Conservation (phyloP, 2,329 filamentous ascomycete species). For the Venturia carpophila region DNA sequence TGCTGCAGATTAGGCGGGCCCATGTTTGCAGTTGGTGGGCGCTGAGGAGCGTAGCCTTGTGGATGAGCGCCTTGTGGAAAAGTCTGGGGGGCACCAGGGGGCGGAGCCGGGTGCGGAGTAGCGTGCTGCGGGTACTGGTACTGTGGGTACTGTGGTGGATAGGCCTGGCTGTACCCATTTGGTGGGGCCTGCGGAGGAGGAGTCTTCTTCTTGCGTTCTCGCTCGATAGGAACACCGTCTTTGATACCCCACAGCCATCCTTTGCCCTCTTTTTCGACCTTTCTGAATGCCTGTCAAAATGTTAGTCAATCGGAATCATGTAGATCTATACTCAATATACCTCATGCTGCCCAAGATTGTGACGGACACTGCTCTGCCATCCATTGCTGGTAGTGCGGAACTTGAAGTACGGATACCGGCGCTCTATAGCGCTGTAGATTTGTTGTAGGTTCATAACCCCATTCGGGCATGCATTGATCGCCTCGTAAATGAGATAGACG, state of each 20-base stretch:
- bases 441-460: constrained; percentile 56
- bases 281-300: constrained; percentile 15
- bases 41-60: constrained; percentile 8
- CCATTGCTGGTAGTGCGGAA: constrained; percentile 52
- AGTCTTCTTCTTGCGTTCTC: constrained; percentile 19
- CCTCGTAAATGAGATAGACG: constrained; percentile 56
- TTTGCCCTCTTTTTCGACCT: constrained; percentile 20
- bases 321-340: constrained; percentile 19
- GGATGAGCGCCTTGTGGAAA: background rate
- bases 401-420: constrained; percentile 57
- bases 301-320: constrained; percentile 1
- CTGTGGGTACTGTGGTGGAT: constrained; percentile 12
- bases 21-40: constrained; percentile 2
- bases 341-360: constrained; percentile 53
- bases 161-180: background rate
- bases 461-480: constrained; percentile 48
- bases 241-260: constrained; percentile 21
- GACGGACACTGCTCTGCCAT: constrained; percentile 60
- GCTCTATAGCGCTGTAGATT: constrained; percentile 56
- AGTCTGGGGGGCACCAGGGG: background rate
- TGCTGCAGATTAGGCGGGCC: background rate
- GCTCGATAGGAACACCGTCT: constrained; percentile 18
- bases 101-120: constrained; percentile 1
- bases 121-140: constrained; percentile 4
- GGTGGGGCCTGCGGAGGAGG: constrained; percentile 18